Conservation (phyloP, 805 yeast species). For the Lachancea lanzarotensis region DNA sequence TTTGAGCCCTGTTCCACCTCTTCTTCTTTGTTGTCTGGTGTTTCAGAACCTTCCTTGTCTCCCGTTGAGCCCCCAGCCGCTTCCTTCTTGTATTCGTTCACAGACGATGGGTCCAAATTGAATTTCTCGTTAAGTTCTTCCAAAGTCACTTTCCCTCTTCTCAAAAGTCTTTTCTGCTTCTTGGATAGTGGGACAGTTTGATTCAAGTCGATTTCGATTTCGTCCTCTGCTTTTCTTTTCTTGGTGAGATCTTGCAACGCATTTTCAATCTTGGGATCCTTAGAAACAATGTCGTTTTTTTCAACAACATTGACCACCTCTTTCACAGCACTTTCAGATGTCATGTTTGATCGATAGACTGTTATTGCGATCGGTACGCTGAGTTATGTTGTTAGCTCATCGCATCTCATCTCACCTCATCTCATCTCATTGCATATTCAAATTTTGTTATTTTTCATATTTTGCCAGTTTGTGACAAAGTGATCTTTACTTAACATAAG, state of each 20-base stretch:
- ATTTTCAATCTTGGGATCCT: constrained; percentile 28
- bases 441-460: no score
- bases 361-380: not conserved
- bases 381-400: constrained; percentile 1
- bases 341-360: not conserved
- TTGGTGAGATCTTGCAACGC: constrained; percentile 32
- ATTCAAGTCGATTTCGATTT: constrained; percentile 60
- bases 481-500: not conserved
- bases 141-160: constrained; percentile 63
- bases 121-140: constrained; percentile 45
- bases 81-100: constrained; percentile 36
- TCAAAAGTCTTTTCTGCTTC: constrained; percentile 80
- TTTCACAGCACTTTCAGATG: not conserved
- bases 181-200: constrained; percentile 81
- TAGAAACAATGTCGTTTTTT: constrained; percentile 12
- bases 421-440: constrained; percentile 9
- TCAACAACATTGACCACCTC: not conserved
- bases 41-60: constrained; percentile 21
- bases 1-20: constrained; percentile 9
- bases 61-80: constrained; percentile 19
- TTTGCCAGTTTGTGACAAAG: not conserved
- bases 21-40: constrained; percentile 25
- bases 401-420: constrained; percentile 18
- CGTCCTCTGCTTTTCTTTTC: constrained; percentile 39
- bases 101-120: constrained; percentile 34